Evolutionary conservation across 345 rosid species (phyloP).

Genomic region (Capsella bursapastoris): DNA sequence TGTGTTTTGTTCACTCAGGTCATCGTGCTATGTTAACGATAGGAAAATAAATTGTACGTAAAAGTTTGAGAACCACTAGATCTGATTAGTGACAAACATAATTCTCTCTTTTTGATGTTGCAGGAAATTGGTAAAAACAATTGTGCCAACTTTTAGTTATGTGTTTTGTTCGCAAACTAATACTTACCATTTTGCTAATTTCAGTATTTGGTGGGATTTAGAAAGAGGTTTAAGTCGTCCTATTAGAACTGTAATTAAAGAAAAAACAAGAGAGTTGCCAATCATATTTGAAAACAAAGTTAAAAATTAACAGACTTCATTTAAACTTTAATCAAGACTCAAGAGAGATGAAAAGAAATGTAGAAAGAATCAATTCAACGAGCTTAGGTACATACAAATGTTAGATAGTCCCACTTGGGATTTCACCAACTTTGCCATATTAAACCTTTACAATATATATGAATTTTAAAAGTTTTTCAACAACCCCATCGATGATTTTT

Average conservation of each 20-base stretch:
- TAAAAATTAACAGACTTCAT: not conserved
- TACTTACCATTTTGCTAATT: not conserved
- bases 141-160: not conserved
- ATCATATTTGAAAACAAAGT: conserved; percentile 29
- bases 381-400: conserved; percentile 40
- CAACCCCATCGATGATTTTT: conserved; percentile 38
- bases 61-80: conserved; percentile 1
- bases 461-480: conserved; percentile 38
- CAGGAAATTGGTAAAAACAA: not conserved
- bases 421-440: conserved; percentile 44
- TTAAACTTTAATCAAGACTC: conserved; percentile 22
- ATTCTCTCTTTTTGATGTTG: not conserved
- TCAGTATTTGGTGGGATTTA: not conserved
- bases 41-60: not conserved
- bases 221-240: not conserved
- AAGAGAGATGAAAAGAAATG: conserved; percentile 36
- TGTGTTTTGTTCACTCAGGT: not conserved
- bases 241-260: conserved; percentile 1
- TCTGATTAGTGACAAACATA: not conserved
- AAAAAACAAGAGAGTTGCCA: not conserved
- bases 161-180: not conserved
- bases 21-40: conserved; percentile 8
- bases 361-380: conserved; percentile 43
- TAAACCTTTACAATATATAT: conserved; percentile 27
- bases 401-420: conserved; percentile 42